Conservation (phyloP, 306 rosid genomes). For the Senna tora region DNA sequence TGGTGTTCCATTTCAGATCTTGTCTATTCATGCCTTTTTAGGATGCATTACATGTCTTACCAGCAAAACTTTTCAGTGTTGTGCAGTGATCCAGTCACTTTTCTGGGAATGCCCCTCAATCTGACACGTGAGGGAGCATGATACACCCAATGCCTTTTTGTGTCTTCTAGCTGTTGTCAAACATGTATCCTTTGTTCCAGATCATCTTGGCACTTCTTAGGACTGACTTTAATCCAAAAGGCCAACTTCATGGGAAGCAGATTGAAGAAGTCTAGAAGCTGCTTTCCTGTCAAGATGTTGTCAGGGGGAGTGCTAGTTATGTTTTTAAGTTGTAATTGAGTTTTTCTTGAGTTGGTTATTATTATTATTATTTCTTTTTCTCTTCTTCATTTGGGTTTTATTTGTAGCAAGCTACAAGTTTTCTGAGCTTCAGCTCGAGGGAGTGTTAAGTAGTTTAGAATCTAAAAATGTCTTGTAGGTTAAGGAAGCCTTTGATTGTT, state of each 20-base stretch:
- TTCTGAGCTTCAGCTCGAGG: background rate
- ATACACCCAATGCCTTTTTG: background rate
- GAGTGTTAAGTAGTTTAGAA: background rate
- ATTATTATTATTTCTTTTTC: no score
- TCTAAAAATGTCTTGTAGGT: background rate
- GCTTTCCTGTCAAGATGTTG: background rate
- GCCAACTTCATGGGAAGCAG: background rate
- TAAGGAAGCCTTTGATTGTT: conserved; percentile 2
- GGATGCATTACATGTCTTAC: background rate
- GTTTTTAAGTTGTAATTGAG: background rate
- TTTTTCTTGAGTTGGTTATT: background rate
- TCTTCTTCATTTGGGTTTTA: background rate
- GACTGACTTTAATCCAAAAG: background rate
- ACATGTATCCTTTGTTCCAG: background rate
- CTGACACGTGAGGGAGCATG: background rate
- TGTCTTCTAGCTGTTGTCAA: background rate
- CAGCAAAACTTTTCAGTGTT: background rate
- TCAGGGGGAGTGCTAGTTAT: background rate
- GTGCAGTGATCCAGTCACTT: background rate
- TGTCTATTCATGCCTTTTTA: background rate
- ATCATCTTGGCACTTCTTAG: background rate
- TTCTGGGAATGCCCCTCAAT: background rate
- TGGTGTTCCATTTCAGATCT: background rate
- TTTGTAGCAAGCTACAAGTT: background rate
- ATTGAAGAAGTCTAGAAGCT: background rate